Evolutionary conservation across 371 early-diverging fungal genomes (phyloP), one percentile per base, ranked within the genome.

Genomic region (Cokeromyces recurvatus): DNA sequence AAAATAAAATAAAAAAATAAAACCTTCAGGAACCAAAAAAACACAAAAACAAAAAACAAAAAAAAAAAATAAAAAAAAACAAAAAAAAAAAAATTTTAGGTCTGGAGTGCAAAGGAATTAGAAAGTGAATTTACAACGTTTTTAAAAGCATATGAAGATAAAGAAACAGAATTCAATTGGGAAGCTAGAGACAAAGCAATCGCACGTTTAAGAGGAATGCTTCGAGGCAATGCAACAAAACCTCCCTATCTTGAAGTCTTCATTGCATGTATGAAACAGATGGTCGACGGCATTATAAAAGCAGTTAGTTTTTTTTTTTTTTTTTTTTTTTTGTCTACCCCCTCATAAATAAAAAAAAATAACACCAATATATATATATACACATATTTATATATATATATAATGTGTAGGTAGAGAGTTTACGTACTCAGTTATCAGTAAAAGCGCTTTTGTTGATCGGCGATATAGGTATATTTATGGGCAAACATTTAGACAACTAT

Each of bases 271-370:
- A 55, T 74, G 34, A 63, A 55, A 17, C 66, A 57, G 37, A 56
- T 68, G 68, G 62, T 70, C 20, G 74, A 74, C 50, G 71, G 71
- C 46, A 68, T 74, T 31, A 40, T 68, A 8, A 74, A 74, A 42
- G 68, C 66, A 14, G 74, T 74, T 57, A 64, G 59, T 55, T 0
- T 40, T 23, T 17, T 2, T 20, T 32, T 22, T 31, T 39, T 21
- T 31, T 21, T 22, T 32, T 36, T 23, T 23, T 9, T 20, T n/a
- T 22, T 19, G 14, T n/a, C n/a, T n/a, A n/a, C n/a, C n/a, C n/a
- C n/a, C n/a, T n/a, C n/a, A n/a, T n/a, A n/a, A n/a, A n/a, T n/a
- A n/a, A n/a, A n/a, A n/a, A n/a, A n/a, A n/a, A n/a, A n/a, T n/a
- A n/a, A n/a, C n/a, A n/a, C n/a, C n/a, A n/a, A n/a, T n/a, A n/a